Conservation (phyloP, 2,329 filamentous ascomycete species). For the Colletotrichum gloeosporioides region DNA sequence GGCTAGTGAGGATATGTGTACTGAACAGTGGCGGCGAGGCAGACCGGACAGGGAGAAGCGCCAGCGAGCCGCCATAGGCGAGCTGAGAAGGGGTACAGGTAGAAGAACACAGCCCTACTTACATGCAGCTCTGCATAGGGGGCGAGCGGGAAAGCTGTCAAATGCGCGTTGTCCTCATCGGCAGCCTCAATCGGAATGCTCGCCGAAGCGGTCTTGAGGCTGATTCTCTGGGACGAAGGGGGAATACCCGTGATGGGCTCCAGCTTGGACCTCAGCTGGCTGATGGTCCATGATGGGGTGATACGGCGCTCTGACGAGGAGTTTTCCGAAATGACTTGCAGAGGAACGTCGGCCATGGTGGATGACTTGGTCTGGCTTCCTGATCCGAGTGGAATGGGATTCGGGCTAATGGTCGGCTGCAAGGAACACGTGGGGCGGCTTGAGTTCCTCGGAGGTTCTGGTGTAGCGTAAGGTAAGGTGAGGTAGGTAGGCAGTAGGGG, state of each 20-base stretch:
- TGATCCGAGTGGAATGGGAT: neutral
- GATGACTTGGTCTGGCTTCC: slow-evolving; percentile 22
- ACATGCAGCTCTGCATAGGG: slow-evolving; percentile 83
- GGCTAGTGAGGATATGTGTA: neutral
- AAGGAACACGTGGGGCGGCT: slow-evolving; percentile 27
- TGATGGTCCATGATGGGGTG: slow-evolving; percentile 89
- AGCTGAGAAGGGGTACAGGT: neutral
- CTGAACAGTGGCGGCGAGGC: neutral
- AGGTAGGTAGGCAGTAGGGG: neutral
- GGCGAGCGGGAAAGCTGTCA: slow-evolving; percentile 70
- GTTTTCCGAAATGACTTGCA: slow-evolving; percentile 78
- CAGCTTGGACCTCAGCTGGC: slow-evolving; percentile 83
- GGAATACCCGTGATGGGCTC: slow-evolving; percentile 94
- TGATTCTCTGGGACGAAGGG: slow-evolving; percentile 77
- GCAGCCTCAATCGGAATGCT: slow-evolving; percentile 69
- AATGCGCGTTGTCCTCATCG: slow-evolving; percentile 73
- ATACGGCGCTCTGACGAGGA: slow-evolving; percentile 87
- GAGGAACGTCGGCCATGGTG: slow-evolving; percentile 74
- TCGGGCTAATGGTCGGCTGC: neutral
- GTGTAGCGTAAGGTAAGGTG: neutral
- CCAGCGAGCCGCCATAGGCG: neutral
- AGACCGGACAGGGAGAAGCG: neutral
- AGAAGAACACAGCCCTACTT: slow-evolving; percentile 46
- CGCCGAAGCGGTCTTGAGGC: slow-evolving; percentile 69
- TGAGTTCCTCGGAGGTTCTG: neutral